Percentiles rank a stretch among this genome's conserved stretches.
Evolutionary conservation across 2,329 filamentous ascomycete species (phyloP).

Genomic region (Neoscytalidium dimidiatum): DNA sequence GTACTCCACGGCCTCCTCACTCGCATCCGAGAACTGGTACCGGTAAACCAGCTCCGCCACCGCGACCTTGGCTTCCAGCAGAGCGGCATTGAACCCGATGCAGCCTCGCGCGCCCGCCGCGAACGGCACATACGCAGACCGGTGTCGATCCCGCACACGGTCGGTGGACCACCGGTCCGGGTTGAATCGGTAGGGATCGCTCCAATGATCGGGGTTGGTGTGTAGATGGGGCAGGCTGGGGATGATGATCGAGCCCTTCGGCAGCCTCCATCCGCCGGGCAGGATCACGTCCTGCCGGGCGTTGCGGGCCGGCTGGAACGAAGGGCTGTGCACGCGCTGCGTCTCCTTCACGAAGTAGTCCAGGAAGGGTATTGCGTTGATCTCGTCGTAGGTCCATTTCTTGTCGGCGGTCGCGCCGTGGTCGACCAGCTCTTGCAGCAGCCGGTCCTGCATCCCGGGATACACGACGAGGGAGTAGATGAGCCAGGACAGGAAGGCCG

Average conservation of each 20-base stretch:
- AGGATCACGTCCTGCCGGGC: not conserved
- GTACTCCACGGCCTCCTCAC: not conserved
- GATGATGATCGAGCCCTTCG: not conserved
- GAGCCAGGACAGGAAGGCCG: not conserved
- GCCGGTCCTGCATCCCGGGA: not conserved
- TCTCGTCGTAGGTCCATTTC: not conserved
- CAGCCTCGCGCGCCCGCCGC: not conserved
- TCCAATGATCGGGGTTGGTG: not conserved
- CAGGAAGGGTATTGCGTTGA: not conserved
- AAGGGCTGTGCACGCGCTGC: not conserved
- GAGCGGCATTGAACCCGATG: not conserved
- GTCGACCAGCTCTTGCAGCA: not conserved
- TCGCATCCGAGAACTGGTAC: not conserved
- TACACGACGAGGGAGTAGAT: not conserved
- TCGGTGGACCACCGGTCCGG: not conserved
- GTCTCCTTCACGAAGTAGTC: not conserved
- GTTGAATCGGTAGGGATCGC: not conserved
- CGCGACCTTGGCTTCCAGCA: not conserved
- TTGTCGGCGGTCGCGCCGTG: not conserved
- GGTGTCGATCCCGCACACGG: not conserved
- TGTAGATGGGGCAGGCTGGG: not conserved
- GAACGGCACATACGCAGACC: not conserved
- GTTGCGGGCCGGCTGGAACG: not conserved
- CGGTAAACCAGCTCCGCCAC: not conserved
- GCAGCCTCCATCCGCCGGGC: not conserved